Evolutionary conservation across 768 basidiomycete genomes (phyloP), one percentile per base, ranked within the genome.

Genomic region (Coprinellus micaceus): DNA sequence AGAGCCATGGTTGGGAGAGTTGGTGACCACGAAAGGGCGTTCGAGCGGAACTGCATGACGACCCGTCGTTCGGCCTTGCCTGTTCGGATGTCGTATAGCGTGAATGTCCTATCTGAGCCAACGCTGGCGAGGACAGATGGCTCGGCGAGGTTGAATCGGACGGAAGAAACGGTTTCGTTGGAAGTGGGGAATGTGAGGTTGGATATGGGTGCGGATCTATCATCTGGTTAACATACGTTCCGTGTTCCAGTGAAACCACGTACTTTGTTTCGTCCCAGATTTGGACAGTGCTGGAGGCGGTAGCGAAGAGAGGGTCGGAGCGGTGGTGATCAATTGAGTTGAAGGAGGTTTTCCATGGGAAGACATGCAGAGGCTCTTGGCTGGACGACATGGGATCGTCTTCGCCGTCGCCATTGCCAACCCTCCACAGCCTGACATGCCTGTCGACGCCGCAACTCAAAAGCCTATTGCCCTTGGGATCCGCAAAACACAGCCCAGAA

Each of bases 211-310:
- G 90, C 83, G 53, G 86, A 92, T 77, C 91, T 93, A 39, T 44
- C 33, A 47, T 40, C 28, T 53, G 58, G 54, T 40, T 28, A 45
- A 50, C 33, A 58, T 28, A 13, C 36, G 17, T 30, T 19, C 15
- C 21, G 19, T 17, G 17, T 12, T 36, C 26, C 40, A 21, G 28
- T 37, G 15, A 40, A 41, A 44, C 30, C 40, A 64, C 84, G n/a
- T 54, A 93, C 91, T 93, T 93, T 36, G 88, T 95, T 71, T 98
- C 94, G 63, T 99, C 97, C 97, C 97, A 99, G 61, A 99, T 81
- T 69, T 98, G 96, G 6, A 99, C 94, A 47, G 83, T 81, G 63
- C 88, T 92, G 0, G 94, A 96, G 2, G 94, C 94, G 0, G 96
- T 95, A 0, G 94, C 96, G 63, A 99, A 99, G 3, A 94, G 70